Evolutionary conservation across 163 green algal species (phyloP), one percentile per base, ranked within the genome.

Genomic region (Coccomyxa subellipsoidea): DNA sequence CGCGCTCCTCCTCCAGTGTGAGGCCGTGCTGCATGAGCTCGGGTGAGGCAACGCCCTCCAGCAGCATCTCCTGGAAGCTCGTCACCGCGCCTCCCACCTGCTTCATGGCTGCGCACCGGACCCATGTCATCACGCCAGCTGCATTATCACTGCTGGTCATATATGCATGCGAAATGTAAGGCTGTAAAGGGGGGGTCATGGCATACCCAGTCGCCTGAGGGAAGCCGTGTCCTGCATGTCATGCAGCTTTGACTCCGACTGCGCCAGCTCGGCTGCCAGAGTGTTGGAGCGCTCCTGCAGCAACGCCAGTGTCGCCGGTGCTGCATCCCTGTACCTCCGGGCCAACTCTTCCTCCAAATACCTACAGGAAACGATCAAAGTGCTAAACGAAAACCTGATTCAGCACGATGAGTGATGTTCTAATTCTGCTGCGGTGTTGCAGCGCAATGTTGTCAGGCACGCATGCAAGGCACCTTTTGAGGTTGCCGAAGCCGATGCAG

Each of bases 271-370:
- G 25, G 83, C 79, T 0, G 86, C 87, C 47, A 93, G 85, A 0
- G 82, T 80, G 40, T 94, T 90, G 81, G 92, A 97, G 35, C 83
- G 80, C 77, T 85, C 73, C 34, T 88, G 91, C 83, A 98, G 89
- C 77, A 97, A 82, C 12, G 91, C 88, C 39, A 98, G 89, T 3
- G 91, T 97, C 54, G 91, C 90, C 18, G 95, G 95, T 1, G 95
- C 94, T 4, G 95, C 91, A 38, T 97, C 94, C 6, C 90, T 77
- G 82, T 98, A 98, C n/a, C 93, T 84, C 54, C 85, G 53, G 1
- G 88, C 86, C 15, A 97, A 88, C 89, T 96, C 93, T 32, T 96
- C 93, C 88, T 98, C 94, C 73, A 98, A 81, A 82, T 93, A 97
- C 84, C 93, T 96, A 81, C 18, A 75, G 21, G 8, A 18, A 82